Percentiles rank a stretch among this genome's conserved stretches.
phyloP scores from a whole-genome alignment of 306 rosid species.

The Cucurbita argyrosperma region DNA sequence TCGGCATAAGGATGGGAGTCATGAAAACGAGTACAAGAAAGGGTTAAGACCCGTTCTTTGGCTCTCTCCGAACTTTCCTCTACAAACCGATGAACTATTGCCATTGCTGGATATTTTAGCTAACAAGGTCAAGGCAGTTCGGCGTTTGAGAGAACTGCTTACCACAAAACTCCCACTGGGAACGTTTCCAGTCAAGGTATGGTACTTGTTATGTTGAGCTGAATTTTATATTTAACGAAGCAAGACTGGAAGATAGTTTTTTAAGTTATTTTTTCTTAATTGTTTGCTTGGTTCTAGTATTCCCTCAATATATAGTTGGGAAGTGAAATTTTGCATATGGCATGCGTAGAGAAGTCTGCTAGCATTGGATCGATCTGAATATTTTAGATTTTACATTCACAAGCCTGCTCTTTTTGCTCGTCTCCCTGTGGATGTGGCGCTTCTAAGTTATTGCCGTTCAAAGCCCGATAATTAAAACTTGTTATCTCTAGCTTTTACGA shows the following conservation, averaged over 20 bases:
- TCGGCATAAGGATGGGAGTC: slow-evolving; percentile 54
- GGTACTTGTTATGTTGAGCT: slow-evolving; percentile 4
- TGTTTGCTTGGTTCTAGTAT: neutral
- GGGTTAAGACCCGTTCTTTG: slow-evolving; percentile 93
- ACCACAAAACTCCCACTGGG: slow-evolving; percentile 95
- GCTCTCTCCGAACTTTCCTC: slow-evolving; percentile 88
- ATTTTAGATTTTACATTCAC: neutral
- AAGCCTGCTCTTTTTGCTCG: neutral
- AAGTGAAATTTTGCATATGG: neutral
- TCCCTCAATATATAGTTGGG: neutral
- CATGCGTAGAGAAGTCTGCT: neutral
- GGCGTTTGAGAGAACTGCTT: slow-evolving; percentile 91
- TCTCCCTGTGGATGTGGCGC: too few relatives aligned
- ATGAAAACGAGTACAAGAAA: slow-evolving; percentile 88
- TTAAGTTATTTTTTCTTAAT: neutral
- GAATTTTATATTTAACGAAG: neutral
- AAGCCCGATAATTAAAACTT: neutral
- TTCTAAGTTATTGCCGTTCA: neutral
- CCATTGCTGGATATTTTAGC: slow-evolving; percentile 97
- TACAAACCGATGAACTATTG: slow-evolving; percentile 70
- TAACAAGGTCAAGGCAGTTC: slow-evolving; percentile 92
- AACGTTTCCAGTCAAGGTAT: slow-evolving; percentile 95
- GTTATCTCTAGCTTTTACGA: neutral
- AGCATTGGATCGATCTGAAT: neutral
- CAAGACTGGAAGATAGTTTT: neutral